Evolutionary conservation across 1,284 basidiomycete genomes (phyloP), one percentile per base, ranked within the genome.

Genomic region (Bondarzewia mesenterica): DNA sequence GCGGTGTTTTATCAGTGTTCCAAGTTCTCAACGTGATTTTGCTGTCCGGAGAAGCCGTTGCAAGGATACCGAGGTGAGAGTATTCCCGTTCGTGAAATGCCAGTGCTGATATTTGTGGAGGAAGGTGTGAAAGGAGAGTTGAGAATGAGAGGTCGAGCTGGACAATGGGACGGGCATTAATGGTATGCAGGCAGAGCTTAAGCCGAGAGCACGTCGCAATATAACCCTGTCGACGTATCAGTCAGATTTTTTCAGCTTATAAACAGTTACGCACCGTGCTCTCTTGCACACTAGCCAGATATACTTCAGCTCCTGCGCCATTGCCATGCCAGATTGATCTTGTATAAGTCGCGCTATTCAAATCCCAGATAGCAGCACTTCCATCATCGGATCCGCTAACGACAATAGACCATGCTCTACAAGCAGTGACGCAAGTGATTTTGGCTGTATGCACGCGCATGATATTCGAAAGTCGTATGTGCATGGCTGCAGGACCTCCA

Each of bases 321-420:
- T 63, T 56, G 8, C 73, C 76, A 49, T 91, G 85, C 75, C 80
- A 80, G 29, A 92, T 82, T 0, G 85, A 85, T 47, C 84, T 70
- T 12, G 86, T 78, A 55, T 93, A 93, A 1, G 80, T 68, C 14
- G 86, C 81, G 36, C 84, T 74, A 59, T 97, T 96, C 48, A 92
- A 73, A 62, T 97, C 94, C 94, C 94, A 98, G 6, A 96, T 57
- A 14, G 86, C 85, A 0, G 86, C 91, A 50, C 82, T 89, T 1
- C 89, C 86, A 57, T 96, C 92, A 52, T 78, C 75, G 5, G 89
- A 88, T 5, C 92, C 92, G 52, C 88, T 94, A 41, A 95, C 79
- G 14, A 84, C 77, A 18, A 94, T 60, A 2, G 88, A 89, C 92
- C 92, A 96, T 0, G 83, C 68, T 27, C 85, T 72, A 14, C 89